These are phyloP conservation scores for Berkeleyomyces basicola DNA, from an alignment of 2,329 filamentous ascomycete genomes.

Conservation along the genomic window DNA sequence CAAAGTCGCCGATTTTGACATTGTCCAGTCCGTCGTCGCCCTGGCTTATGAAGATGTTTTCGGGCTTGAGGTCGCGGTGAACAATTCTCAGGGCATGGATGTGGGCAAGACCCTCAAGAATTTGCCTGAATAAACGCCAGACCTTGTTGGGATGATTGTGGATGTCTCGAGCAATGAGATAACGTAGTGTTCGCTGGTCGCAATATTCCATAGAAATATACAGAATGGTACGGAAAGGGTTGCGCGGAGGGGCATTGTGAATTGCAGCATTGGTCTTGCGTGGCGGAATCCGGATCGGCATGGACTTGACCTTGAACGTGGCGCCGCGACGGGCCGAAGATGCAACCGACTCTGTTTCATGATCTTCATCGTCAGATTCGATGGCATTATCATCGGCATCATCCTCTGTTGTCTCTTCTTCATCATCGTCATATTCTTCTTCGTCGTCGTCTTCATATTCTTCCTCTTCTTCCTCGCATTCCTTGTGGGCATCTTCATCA, in stretches of 20 bases:
- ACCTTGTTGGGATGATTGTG: constrained; percentile 59
- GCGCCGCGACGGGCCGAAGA: not conserved
- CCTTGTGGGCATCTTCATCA: constrained; percentile 22
- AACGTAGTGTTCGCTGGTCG: constrained; percentile 80
- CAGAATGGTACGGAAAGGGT: constrained; percentile 51
- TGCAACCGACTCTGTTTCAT: not conserved
- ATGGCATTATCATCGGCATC: constrained; percentile 23
- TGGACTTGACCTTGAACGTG: not conserved
- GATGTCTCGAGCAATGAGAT: constrained; percentile 64
- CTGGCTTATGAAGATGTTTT: constrained; percentile 78
- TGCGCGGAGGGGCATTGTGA: constrained; percentile 22
- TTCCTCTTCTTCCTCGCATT: constrained; percentile 22
- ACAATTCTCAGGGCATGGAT: constrained; percentile 87
- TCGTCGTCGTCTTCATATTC: constrained; percentile 24
- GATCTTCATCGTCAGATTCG: not conserved
- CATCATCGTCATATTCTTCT: constrained; percentile 23
- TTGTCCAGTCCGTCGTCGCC: constrained; percentile 61
- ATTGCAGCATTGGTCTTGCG: not conserved
- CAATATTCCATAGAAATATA: constrained; percentile 99
- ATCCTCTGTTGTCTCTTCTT: not conserved
- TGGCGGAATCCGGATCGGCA: constrained; percentile 2
- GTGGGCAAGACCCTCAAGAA: constrained; percentile 76
- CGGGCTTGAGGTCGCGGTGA: constrained; percentile 88
- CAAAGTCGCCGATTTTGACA: constrained; percentile 93
- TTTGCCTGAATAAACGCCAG: constrained; percentile 83